Conservation (phyloP, 768 basidiomycete genomes). For the Agaricus blazei region DNA sequence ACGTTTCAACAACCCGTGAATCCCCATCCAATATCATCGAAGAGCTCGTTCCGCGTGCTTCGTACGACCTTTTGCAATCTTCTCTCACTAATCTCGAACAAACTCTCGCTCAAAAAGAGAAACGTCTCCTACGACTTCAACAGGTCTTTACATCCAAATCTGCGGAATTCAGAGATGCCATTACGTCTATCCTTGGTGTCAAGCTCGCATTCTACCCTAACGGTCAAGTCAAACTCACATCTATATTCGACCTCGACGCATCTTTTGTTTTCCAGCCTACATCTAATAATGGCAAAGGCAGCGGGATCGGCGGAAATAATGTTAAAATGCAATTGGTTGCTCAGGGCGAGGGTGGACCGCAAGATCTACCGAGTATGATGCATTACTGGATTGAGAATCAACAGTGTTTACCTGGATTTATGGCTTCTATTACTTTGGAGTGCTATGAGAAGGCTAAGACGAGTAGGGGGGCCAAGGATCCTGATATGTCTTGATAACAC, state of each 20-base stretch:
- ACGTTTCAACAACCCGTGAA: too few species aligned
- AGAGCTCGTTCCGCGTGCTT: conserved; percentile 69
- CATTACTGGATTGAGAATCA: conserved; percentile 83
- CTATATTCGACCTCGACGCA: conserved; percentile 82
- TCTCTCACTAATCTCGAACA: conserved; percentile 69
- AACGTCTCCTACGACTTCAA: conserved; percentile 71
- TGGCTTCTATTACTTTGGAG: conserved; percentile 85
- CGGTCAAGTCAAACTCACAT: conserved; percentile 85
- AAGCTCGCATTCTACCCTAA: conserved; percentile 90
- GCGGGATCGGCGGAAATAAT: conserved; percentile 29
- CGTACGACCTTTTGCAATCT: conserved; percentile 65
- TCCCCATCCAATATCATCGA: conserved; percentile 13
- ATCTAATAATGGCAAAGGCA: conserved; percentile 20
- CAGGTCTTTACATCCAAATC: conserved; percentile 85
- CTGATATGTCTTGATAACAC: too few species aligned
- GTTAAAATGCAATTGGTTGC: conserved; percentile 68
- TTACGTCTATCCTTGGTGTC: conserved; percentile 84
- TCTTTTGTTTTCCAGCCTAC: conserved; percentile 82
- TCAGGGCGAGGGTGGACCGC: conserved; percentile 68
- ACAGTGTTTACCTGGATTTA: conserved; percentile 83
- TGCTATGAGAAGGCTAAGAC: conserved; percentile 74
- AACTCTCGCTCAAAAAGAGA: conserved; percentile 71
- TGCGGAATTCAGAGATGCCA: conserved; percentile 87
- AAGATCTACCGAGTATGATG: conserved; percentile 72
- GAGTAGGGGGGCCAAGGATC: background rate